These are phyloP conservation scores for Thielaviopsis punctulata DNA, from an alignment of 2,329 filamentous ascomycete genomes.

Conservation along the genomic window DNA sequence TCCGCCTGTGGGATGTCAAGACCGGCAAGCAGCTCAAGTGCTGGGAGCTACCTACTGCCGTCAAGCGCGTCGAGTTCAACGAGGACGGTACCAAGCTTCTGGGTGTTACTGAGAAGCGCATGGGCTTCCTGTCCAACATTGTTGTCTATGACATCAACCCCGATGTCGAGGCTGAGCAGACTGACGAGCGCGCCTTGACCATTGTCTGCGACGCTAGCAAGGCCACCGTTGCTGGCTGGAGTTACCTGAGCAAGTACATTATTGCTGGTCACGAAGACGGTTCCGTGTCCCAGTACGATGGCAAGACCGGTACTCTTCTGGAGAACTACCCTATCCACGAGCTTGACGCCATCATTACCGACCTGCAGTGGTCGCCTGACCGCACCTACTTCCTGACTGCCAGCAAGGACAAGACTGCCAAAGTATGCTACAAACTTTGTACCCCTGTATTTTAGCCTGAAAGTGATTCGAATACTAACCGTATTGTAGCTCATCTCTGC, in stretches of 20 bases:
- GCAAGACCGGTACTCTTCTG: constrained; percentile 72
- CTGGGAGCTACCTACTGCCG: constrained; percentile 92
- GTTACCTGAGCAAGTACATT: constrained; percentile 87
- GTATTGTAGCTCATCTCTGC: constrained; percentile 53
- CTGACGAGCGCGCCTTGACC: constrained; percentile 61
- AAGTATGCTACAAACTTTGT: constrained; percentile 36
- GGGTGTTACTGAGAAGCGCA: constrained; percentile 95
- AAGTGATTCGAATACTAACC: not conserved
- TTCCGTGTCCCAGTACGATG: constrained; percentile 78
- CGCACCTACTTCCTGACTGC: constrained; percentile 97
- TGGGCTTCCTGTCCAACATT: constrained; percentile 89
- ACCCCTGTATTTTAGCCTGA: not conserved
- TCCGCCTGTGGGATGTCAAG: constrained; percentile 92
- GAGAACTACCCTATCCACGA: constrained; percentile 71
- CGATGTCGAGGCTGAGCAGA: constrained; percentile 69
- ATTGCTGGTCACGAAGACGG: constrained; percentile 96
- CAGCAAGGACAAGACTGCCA: constrained; percentile 93
- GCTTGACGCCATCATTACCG: constrained; percentile 65
- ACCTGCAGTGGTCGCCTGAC: constrained; percentile 88
- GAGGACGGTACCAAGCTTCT: constrained; percentile 82
- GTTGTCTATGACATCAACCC: constrained; percentile 79
- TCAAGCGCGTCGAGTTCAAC: constrained; percentile 96
- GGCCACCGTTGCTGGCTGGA: constrained; percentile 94
- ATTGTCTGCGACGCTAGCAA: constrained; percentile 95
- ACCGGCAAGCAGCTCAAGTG: constrained; percentile 85